Base-by-base conservation (phyloP, 257 asterid species). In the Perilla frutescens region DNA sequence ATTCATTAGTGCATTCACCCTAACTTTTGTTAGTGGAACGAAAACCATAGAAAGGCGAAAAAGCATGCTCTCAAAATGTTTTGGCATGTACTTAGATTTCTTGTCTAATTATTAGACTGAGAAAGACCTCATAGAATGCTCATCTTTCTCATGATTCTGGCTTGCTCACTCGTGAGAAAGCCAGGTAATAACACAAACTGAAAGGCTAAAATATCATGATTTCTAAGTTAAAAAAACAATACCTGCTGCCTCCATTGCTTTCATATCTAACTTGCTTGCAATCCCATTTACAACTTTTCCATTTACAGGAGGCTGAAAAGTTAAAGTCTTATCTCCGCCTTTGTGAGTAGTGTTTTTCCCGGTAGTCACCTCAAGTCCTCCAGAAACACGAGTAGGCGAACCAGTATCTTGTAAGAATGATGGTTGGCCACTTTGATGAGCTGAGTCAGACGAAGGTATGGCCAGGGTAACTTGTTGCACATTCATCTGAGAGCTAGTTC, bases 221-320 rank as follows among this genome's bases (percentile, higher is more conserved):
- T 10, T 29, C 4, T 37, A 41, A 40, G 57, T 34, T 34, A 60
- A n/a, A 6, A 58, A 76, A 48, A 15, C 2, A 55, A 29, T 79
- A 87, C 91, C 91, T 71, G 57, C 47, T 71, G 79, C 72, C 68
- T 29, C 71, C 3, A 57, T 43, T 57, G 63, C 48, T 73, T 47
- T 50, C 41, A 41, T 57, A 76, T 75, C 81, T 40, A 66, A 45
- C 15, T 57, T 75, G 14, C 73, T 81, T 36, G 64, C 70, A 7
- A 37, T 67, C 50, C 69, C 77, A 66, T 14, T 63, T 39, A 59
- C 45, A 47, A 49, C 63, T 31, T 32, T 63, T 66, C 78, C 86
- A 54, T 64, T 77, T 41, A 53, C 11, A 3, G 76, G 39, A 63
- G 80, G 77, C 57, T 74, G 53, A 62, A 40, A 48, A 55, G 50